phyloP scores from a whole-genome alignment of 192 early-diverging fungal genomes.

The Fimicolochytrium jonesii region DNA sequence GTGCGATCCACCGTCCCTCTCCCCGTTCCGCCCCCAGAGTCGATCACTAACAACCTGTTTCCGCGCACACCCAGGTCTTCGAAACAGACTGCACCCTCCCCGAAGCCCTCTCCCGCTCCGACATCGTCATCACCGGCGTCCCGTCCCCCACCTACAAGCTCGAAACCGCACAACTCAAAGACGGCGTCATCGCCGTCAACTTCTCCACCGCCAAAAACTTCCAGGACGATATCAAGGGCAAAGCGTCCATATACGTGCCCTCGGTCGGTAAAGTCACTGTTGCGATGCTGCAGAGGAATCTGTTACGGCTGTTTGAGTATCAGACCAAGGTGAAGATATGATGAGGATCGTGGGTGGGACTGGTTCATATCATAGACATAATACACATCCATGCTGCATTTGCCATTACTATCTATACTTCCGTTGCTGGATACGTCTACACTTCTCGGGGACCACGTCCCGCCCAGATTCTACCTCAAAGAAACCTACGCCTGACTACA shows the following conservation, averaged over 20 bases:
- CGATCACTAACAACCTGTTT: no score
- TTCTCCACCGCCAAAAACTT: slow-evolving; percentile 97
- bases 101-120: slow-evolving; percentile 79
- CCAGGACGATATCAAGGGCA: slow-evolving; percentile 86
- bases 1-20: slow-evolving; percentile 20
- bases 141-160: slow-evolving; percentile 86
- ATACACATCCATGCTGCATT: no score
- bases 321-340: slow-evolving; percentile 17
- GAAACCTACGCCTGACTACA: no score
- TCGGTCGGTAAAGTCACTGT: slow-evolving; percentile 98
- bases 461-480: no score
- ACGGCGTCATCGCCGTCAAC: slow-evolving; percentile 97
- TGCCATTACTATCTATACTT: no score
- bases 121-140: slow-evolving; percentile 98
- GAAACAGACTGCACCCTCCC: slow-evolving; percentile 70
- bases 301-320: slow-evolving; percentile 69
- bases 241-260: slow-evolving; percentile 93
- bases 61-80: no score
- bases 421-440: no score
- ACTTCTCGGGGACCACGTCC: no score
- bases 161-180: slow-evolving; percentile 78
- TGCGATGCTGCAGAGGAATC: slow-evolving; percentile 95
- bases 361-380: no score
- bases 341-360: no score
- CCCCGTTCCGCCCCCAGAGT: no score